A percentile compares a stretch with the other conserved stretches of the same genome.
These are phyloP conservation scores for Bacterosira constricta DNA, from an alignment of 108 stramenopile genomes.

Conservation along the genomic window DNA sequence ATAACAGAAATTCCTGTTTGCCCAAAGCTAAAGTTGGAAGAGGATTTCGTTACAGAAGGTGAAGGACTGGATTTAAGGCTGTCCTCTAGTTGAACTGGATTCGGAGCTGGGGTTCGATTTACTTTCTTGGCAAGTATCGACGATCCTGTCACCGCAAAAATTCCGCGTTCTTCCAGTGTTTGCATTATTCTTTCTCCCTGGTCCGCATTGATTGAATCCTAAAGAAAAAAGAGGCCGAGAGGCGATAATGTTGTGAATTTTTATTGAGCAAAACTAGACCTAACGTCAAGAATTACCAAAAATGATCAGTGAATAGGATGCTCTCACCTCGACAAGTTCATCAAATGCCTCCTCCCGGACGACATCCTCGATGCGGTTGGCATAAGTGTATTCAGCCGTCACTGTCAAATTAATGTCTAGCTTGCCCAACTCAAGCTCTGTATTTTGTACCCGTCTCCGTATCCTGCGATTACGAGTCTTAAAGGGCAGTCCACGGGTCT, in stretches of 20 bases:
- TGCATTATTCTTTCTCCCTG: background rate
- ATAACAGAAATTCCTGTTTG: background rate
- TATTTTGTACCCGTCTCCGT: background rate
- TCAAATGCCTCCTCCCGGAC: background rate
- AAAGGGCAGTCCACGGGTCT: too few species aligned
- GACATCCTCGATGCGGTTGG: background rate
- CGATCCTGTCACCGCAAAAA: background rate
- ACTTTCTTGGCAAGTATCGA: background rate
- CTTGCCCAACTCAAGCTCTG: background rate
- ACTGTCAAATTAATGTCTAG: background rate
- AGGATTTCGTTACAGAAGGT: background rate
- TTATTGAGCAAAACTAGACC: background rate
- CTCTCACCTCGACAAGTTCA: background rate
- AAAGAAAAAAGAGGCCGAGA: background rate
- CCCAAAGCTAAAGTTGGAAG: background rate
- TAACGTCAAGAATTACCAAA: background rate
- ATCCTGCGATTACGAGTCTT: background rate
- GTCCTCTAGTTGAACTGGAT: background rate
- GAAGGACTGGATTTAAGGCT: background rate
- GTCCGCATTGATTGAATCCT: slow-evolving; percentile 2
- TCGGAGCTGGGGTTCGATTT: background rate
- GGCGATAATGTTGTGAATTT: background rate
- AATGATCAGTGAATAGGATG: too few species aligned
- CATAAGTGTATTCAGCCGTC: background rate
- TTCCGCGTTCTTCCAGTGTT: background rate